Evolutionary conservation across 495 filamentous ascomycete genomes (phyloP).

Genomic region (Chaetomium fimeti): DNA sequence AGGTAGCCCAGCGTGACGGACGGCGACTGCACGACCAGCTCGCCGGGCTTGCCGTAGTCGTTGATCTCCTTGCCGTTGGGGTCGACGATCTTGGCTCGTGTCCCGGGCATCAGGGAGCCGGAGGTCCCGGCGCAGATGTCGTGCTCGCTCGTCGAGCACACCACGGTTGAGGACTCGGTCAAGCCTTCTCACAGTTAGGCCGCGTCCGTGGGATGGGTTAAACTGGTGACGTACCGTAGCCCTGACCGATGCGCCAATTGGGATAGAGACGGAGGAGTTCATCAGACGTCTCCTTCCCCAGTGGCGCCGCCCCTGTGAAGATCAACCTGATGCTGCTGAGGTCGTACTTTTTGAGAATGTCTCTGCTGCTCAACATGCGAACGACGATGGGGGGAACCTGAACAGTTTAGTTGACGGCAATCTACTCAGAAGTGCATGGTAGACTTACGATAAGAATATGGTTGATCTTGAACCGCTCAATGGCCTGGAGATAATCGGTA

Average conservation of each 20-base stretch:
- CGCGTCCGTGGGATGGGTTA: background rate
- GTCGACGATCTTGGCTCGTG: slow-evolving; percentile 67
- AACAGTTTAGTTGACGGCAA: slow-evolving; percentile 41
- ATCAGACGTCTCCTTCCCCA: slow-evolving; percentile 74
- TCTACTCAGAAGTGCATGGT: background rate
- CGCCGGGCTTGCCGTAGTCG: slow-evolving; percentile 72
- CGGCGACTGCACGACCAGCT: slow-evolving; percentile 73
- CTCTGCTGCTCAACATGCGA: slow-evolving; percentile 66
- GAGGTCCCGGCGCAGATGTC: slow-evolving; percentile 74
- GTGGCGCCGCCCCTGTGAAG: slow-evolving; percentile 81
- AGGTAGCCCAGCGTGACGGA: slow-evolving; percentile 80
- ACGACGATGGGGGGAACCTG: slow-evolving; percentile 80
- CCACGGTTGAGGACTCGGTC: slow-evolving; percentile 78
- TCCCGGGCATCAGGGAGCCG: slow-evolving; percentile 67
- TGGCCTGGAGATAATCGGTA: slow-evolving; percentile 58
- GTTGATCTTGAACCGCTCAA: slow-evolving; percentile 72
- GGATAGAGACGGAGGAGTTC: slow-evolving; percentile 66
- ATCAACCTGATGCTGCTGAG: slow-evolving; percentile 64
- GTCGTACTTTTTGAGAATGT: slow-evolving; percentile 66
- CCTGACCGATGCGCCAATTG: slow-evolving; percentile 67
- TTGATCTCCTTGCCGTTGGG: slow-evolving; percentile 74
- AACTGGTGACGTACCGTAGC: slow-evolving; percentile 62
- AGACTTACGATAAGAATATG: slow-evolving; percentile 61
- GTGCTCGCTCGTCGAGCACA: slow-evolving; percentile 59
- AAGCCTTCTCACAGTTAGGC: slow-evolving; percentile 51